These are phyloP conservation scores for Fusarium domesticum DNA, from an alignment of 2,329 filamentous ascomycete genomes.

Conservation along the genomic window DNA sequence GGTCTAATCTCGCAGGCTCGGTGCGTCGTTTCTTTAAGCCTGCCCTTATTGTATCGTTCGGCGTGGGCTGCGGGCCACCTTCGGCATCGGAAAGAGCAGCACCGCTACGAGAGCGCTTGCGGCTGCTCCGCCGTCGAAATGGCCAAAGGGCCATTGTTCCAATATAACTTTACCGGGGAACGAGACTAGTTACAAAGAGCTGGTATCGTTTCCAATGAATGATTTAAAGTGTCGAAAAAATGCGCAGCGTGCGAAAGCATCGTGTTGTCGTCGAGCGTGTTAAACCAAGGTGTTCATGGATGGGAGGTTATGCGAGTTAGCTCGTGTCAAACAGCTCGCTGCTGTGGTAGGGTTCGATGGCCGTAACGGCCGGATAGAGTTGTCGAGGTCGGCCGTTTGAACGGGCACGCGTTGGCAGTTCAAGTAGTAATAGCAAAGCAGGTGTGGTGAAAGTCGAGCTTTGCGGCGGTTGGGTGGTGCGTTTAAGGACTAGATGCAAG, in stretches of 20 bases:
- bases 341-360: conserved; percentile 18
- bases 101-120: conserved; percentile 54
- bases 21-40: conserved; percentile 43
- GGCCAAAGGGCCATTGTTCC: conserved; percentile 74
- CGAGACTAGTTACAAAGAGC: conserved; percentile 22
- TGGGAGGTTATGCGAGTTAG: conserved; percentile 16
- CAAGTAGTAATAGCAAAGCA: conserved; percentile 11
- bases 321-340: conserved; percentile 25
- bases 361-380: conserved; percentile 12
- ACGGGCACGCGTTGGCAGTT: conserved; percentile 8
- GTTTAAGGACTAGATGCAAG: conserved; percentile 24
- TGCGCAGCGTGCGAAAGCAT: conserved; percentile 30
- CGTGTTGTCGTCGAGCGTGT: conserved; percentile 26
- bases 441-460: conserved; percentile 17
- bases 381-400: conserved; percentile 17
- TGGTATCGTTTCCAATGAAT: conserved; percentile 24
- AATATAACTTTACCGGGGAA: conserved; percentile 19
- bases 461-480: conserved; percentile 23
- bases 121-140: conserved; percentile 71
- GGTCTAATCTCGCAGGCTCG: conserved; percentile 48
- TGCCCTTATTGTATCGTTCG: conserved; percentile 33
- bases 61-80: conserved; percentile 36
- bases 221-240: conserved; percentile 24
- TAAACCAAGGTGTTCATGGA: conserved; percentile 27
- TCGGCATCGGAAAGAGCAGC: conserved; percentile 55